Evolutionary conservation across 1,284 basidiomycete genomes (phyloP).

Genomic region (Marasmius oreades): DNA sequence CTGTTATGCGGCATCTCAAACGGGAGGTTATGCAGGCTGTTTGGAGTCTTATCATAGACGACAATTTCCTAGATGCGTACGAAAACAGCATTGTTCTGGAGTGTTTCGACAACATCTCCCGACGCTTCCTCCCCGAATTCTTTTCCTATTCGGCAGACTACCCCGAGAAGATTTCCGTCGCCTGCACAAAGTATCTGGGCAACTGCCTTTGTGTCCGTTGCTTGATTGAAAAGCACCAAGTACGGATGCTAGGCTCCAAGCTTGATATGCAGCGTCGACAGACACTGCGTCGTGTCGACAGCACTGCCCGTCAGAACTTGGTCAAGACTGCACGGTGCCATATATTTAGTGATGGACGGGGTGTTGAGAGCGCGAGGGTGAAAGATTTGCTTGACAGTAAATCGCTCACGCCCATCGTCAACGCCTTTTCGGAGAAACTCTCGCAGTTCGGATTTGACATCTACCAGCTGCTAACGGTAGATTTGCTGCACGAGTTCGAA

Average conservation of each 20-base stretch:
- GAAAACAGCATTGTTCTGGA: constrained; percentile 21
- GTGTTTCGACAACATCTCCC: constrained; percentile 18
- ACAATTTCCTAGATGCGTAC: constrained; percentile 26
- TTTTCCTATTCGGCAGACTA: constrained; percentile 27
- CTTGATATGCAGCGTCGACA: constrained; percentile 13
- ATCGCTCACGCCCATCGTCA: too few relatives aligned
- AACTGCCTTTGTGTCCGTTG: too few relatives aligned
- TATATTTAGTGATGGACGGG: constrained; percentile 16
- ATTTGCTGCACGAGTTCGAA: too few relatives aligned
- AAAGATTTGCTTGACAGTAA: constrained; percentile 10
- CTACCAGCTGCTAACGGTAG: background rate
- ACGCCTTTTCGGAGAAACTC: background rate
- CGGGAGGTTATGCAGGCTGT: constrained; percentile 27
- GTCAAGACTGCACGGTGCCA: constrained; percentile 11
- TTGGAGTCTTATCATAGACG: constrained; percentile 24
- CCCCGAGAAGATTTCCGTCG: constrained; percentile 27
- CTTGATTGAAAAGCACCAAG: constrained; percentile 16
- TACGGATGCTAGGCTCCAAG: constrained; percentile 18
- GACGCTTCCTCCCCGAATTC: constrained; percentile 19
- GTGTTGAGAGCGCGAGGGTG: constrained; percentile 9
- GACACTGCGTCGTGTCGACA: constrained; percentile 6
- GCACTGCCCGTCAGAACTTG: background rate
- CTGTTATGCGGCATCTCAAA: constrained; percentile 20
- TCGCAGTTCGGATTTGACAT: constrained; percentile 17
- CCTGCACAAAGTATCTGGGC: constrained; percentile 26